Conservation (phyloP, 768 basidiomycete species). For the Mycena polygramma region DNA sequence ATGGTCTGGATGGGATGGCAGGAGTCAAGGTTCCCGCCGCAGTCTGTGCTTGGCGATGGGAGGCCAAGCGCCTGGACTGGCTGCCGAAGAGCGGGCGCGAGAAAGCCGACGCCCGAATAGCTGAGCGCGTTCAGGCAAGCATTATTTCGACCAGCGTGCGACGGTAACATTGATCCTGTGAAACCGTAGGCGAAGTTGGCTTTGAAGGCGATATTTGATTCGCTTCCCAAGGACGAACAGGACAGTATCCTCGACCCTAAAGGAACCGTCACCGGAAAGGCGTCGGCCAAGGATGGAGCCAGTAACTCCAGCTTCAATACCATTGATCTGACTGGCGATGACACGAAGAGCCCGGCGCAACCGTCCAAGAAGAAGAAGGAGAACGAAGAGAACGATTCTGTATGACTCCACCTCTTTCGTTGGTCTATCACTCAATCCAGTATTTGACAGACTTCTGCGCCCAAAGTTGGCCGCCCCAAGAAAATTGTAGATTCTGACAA, state of each 20-base stretch:
- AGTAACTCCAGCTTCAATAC: slow-evolving; percentile 30
- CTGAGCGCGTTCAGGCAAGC: slow-evolving; percentile 76
- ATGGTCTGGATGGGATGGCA: slow-evolving; percentile 73
- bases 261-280: slow-evolving; percentile 52
- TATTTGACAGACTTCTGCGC: slow-evolving; percentile 14
- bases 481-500: slow-evolving; percentile 70
- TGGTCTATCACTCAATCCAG: not conserved
- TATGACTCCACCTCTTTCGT: slow-evolving; percentile 40
- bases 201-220: slow-evolving; percentile 66
- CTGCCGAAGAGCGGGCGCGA: slow-evolving; percentile 76
- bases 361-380: slow-evolving; percentile 51
- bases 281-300: slow-evolving; percentile 41
- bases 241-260: slow-evolving; percentile 69
- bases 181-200: slow-evolving; percentile 69
- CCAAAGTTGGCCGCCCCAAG: slow-evolving; percentile 57
- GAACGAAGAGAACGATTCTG: slow-evolving; percentile 55
- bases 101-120: slow-evolving; percentile 69
- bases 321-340: slow-evolving; percentile 44
- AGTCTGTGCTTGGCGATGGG: slow-evolving; percentile 90
- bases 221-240: slow-evolving; percentile 69
- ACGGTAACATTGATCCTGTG: no score
- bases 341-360: slow-evolving; percentile 42
- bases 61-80: slow-evolving; percentile 76
- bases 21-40: slow-evolving; percentile 70
- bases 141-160: no score